Base-by-base conservation (phyloP, 208 protist genomes). In the Leishmania braziliensis region DNA sequence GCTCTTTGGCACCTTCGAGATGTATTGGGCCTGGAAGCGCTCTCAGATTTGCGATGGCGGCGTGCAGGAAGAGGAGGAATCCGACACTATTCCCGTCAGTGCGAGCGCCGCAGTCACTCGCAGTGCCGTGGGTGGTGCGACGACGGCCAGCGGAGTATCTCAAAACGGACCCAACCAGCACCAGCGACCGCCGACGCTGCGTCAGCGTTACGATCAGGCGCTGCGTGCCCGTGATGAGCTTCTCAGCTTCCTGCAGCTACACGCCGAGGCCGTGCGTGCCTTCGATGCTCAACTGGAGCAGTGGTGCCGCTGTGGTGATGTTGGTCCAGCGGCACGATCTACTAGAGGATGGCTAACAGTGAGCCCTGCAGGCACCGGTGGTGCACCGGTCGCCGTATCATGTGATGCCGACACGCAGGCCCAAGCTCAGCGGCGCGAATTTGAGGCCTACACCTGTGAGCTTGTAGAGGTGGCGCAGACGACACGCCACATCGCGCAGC, bases 21-120 rank as follows among this genome's bases (percentile, higher is more conserved):
- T 78, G 5, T 86, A 86, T 74, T 86, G 82, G 82, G 60, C 1
- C 5, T 86, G 82, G 82, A 86, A 86, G 66, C 72, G 62, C 5
- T 23, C 51, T 4, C 43, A 82, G 54, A 76, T 66, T 43, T 29
- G 50, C 62, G 76, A 80, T 48, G 51, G n/a, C 5, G 51, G 33
- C 53, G 72, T 1, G 53, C 51, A 56, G 26, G 33, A 39, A 14
- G 70, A 74, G 8, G 43, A 58, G 20, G 56, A 70, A 18, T 26
- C 4, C 54, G n/a, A 39, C 50, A 2, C 10, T 6, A 60, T 20
- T 2, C 26, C 26, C 20, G 18, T 23, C 54, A 9, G 56, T 43
- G 54, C 23, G 33, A 12, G 9, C 4, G 33, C 9, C 23, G 54
- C n/a, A 26, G 46, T 33, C 75, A 46, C 66, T 23, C 16, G 8